Conservation (phyloP, 1,139 yeast species). For the Sugiyamaella japonica region DNA sequence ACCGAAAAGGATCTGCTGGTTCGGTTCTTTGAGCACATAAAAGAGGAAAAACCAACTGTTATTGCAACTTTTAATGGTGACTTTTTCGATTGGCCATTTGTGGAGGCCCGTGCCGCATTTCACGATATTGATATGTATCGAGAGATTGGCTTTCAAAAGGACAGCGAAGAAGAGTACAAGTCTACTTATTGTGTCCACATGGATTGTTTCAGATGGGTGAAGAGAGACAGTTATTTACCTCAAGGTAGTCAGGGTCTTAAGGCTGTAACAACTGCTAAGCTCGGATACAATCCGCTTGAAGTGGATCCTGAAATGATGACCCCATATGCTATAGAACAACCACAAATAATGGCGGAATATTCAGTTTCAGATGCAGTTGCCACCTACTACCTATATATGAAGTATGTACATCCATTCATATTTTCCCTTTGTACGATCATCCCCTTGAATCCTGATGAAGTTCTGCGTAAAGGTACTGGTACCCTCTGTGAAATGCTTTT, state of each 20-base stretch:
- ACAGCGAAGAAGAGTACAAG: constrained; percentile 86
- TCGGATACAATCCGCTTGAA: constrained; percentile 96
- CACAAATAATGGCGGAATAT: constrained; percentile 90
- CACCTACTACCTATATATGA: constrained; percentile 91
- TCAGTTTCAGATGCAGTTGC: constrained; percentile 99
- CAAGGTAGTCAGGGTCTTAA: constrained; percentile 98
- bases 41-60: constrained; percentile 88
- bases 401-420: constrained; percentile 95
- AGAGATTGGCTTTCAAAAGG: constrained; percentile 92
- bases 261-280: constrained; percentile 93
- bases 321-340: constrained; percentile 91
- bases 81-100: constrained; percentile 99
- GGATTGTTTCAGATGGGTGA: constrained; percentile 99
- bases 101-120: constrained; percentile 78
- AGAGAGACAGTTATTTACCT: constrained; percentile 94
- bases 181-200: constrained; percentile 92
- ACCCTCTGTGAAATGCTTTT: constrained; percentile 96
- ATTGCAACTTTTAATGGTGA: constrained; percentile 98
- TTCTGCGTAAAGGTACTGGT: constrained; percentile 95
- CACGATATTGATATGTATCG: constrained; percentile 88
- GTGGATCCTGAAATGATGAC: constrained; percentile 98
- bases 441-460: constrained; percentile 96
- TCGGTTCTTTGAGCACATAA: constrained; percentile 84
- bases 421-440: constrained; percentile 93
- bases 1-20: constrained; percentile 74